Conservation (phyloP, 1,284 basidiomycete species). For the Tilletia indica region DNA sequence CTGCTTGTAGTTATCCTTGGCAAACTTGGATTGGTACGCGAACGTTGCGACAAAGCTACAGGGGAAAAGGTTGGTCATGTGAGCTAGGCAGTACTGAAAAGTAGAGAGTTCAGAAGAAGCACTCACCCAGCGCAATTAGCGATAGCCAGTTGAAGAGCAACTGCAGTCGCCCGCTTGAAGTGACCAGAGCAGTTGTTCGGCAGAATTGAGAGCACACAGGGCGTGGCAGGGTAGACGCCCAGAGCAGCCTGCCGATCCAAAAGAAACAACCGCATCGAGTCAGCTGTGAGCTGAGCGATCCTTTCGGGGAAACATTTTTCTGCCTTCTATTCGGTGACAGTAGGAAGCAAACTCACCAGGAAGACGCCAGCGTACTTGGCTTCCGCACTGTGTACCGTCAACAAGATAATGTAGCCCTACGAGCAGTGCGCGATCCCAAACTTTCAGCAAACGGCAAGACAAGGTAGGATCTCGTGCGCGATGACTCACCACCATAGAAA, state of each 20-base stretch:
- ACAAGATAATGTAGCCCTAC: slow-evolving; percentile 48
- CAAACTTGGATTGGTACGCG: slow-evolving; percentile 45
- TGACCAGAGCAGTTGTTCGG: slow-evolving; percentile 48
- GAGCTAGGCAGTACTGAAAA: not conserved
- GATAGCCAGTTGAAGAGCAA: slow-evolving; percentile 54
- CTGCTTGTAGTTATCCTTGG: slow-evolving; percentile 39
- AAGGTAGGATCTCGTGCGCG: too few species aligned
- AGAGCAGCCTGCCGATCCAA: slow-evolving; percentile 19
- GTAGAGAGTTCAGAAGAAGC: not conserved
- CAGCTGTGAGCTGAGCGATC: not conserved
- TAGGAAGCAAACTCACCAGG: slow-evolving; percentile 30
- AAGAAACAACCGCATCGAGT: not conserved
- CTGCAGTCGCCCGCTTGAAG: slow-evolving; percentile 52
- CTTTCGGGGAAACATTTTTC: too few species aligned
- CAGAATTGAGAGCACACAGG: slow-evolving; percentile 45
- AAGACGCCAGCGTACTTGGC: slow-evolving; percentile 51
- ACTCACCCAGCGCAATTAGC: slow-evolving; percentile 47
- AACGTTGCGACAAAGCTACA: slow-evolving; percentile 52
- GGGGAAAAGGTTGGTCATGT: not conserved
- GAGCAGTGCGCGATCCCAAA: not conserved
- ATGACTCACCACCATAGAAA: slow-evolving; percentile 44
- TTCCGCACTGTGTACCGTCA: slow-evolving; percentile 30
- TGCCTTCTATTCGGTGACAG: not conserved
- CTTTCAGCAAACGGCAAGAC: not conserved
- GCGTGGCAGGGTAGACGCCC: slow-evolving; percentile 49